Conservation (phyloP, 2,329 filamentous ascomycete genomes). For the Diatrype stigma region DNA sequence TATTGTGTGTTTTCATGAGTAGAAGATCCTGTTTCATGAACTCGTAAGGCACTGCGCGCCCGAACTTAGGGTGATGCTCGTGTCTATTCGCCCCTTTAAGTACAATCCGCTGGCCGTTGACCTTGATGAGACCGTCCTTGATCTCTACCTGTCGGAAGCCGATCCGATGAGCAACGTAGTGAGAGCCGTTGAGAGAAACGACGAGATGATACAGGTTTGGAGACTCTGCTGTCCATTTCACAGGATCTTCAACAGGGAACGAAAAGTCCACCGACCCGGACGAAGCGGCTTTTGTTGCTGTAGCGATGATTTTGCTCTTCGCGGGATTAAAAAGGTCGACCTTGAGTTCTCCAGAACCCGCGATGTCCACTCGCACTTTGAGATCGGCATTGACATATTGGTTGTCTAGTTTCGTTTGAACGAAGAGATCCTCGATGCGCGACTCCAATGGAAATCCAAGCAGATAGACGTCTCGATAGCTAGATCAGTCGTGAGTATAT, state of each 20-base stretch:
- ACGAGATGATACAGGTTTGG: constrained; percentile 49
- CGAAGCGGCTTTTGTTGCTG: constrained; percentile 41
- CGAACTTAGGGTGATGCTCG: constrained; percentile 55
- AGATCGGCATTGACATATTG: constrained; percentile 49
- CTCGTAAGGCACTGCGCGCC: constrained; percentile 50
- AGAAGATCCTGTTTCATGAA: constrained; percentile 53
- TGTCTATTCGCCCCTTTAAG: constrained; percentile 59
- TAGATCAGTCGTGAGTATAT: constrained; percentile 21
- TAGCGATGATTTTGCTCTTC: constrained; percentile 52
- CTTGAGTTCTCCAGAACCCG: constrained; percentile 54
- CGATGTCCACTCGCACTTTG: constrained; percentile 38
- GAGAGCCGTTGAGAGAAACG: constrained; percentile 21
- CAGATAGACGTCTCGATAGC: constrained; percentile 53
- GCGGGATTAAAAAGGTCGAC: constrained; percentile 53
- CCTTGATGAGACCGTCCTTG: constrained; percentile 49
- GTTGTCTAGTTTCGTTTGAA: constrained; percentile 49
- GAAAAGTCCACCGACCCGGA: constrained; percentile 32
- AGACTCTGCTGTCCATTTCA: constrained; percentile 60
- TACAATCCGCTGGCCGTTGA: constrained; percentile 55
- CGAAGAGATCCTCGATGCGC: constrained; percentile 53
- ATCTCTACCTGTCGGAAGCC: constrained; percentile 59
- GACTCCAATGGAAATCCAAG: constrained; percentile 48
- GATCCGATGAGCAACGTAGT: constrained; percentile 43
- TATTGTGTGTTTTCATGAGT: constrained; percentile 59
- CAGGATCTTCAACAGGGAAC: constrained; percentile 37